Percentiles rank a stretch among this genome's conserved stretches.
Conservation (phyloP, 257 asterid species). For the Plantago major region DNA sequence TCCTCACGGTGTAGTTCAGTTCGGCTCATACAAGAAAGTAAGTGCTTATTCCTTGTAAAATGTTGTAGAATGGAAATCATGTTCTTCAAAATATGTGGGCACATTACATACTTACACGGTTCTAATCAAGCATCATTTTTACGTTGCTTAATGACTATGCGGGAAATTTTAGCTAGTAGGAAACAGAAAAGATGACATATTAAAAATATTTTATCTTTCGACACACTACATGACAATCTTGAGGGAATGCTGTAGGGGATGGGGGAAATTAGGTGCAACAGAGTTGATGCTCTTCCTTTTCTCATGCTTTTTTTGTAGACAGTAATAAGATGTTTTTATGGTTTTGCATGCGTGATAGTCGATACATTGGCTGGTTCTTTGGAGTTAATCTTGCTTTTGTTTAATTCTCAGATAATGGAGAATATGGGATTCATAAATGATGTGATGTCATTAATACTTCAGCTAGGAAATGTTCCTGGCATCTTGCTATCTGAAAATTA, state of each 20-base stretch:
- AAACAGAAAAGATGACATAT: background rate
- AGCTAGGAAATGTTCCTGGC: slow-evolving; percentile 65
- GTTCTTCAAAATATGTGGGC: background rate
- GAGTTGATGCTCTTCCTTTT: too few species aligned
- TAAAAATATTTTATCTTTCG: too few species aligned
- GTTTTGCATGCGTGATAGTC: background rate
- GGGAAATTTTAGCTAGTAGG: background rate
- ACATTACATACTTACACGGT: too few species aligned
- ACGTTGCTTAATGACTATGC: background rate
- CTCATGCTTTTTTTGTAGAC: background rate
- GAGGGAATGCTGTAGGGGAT: too few species aligned
- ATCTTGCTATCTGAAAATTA: slow-evolving; percentile 44
- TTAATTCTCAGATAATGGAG: slow-evolving; percentile 62
- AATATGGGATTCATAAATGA: slow-evolving; percentile 56
- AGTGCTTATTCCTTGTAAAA: slow-evolving; percentile 12
- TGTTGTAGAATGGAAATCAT: background rate
- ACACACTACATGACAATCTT: too few species aligned
- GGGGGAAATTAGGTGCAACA: too few species aligned
- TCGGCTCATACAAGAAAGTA: slow-evolving; percentile 66
- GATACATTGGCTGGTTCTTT: slow-evolving; percentile 3
- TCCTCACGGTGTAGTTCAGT: slow-evolving; percentile 91
- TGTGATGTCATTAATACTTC: slow-evolving; percentile 50
- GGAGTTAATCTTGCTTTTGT: slow-evolving; percentile 5
- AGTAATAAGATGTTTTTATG: background rate
- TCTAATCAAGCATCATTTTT: too few species aligned